A percentile compares a stretch with the other conserved stretches of the same genome.
phyloP scores from a whole-genome alignment of 2,329 filamentous ascomycete genomes.

The Plenodomus tracheiphilus region DNA sequence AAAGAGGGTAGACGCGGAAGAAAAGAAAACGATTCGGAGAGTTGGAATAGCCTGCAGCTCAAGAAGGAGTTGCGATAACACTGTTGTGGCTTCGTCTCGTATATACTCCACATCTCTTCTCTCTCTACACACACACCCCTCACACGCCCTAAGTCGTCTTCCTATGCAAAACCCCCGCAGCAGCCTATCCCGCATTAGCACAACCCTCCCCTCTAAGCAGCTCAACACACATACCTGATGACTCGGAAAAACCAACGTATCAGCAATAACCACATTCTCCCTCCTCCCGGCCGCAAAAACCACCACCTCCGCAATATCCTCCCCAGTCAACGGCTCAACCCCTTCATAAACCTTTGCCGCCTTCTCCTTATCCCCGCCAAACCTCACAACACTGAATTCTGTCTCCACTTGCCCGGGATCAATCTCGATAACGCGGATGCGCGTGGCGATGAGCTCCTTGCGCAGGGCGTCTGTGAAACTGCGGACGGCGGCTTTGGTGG shows the following conservation, averaged over 20 bases:
- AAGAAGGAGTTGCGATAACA: no score
- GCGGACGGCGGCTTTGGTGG: constrained; percentile 85
- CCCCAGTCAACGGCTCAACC: constrained; percentile 75
- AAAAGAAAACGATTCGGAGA: no score
- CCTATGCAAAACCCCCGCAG: not conserved
- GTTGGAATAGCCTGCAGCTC: no score
- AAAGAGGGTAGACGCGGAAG: no score
- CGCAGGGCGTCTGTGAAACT: constrained; percentile 82
- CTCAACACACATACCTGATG: constrained; percentile 69
- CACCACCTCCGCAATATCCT: constrained; percentile 88
- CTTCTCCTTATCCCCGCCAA: constrained; percentile 85
- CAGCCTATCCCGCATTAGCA: not conserved
- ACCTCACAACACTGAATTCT: constrained; percentile 86
- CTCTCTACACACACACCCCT: no score
- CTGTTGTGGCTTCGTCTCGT: no score
- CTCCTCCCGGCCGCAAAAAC: constrained; percentile 82
- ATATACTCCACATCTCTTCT: no score
- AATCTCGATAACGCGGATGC: constrained; percentile 83
- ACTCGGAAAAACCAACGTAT: constrained; percentile 83
- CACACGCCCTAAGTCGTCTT: not conserved
- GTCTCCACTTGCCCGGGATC: constrained; percentile 95
- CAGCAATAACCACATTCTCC: constrained; percentile 89
- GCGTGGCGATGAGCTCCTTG: constrained; percentile 78
- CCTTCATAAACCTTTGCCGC: constrained; percentile 85
- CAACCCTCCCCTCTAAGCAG: not conserved